A percentile compares a stretch with the other conserved stretches of the same genome.
Evolutionary conservation across 148 eudicot species (phyloP).

Genomic region (Chenopodium berlandieri): DNA sequence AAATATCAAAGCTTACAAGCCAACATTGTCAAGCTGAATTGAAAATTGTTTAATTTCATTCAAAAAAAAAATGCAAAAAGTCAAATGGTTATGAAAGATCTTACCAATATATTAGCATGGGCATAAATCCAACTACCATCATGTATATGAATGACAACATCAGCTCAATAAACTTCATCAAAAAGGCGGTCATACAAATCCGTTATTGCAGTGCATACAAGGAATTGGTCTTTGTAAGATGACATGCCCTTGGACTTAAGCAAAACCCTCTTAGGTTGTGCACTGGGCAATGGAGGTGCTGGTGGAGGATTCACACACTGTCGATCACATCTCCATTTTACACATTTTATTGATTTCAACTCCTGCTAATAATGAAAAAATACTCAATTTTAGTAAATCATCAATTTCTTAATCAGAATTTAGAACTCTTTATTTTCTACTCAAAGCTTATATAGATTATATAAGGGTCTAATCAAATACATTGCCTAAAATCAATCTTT

Average conservation of each 20-base stretch:
- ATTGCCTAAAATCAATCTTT: background rate
- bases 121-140: too few species aligned
- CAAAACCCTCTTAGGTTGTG: constrained; percentile 22
- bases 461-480: background rate
- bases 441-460: background rate
- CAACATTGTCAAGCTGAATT: too few species aligned
- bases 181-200: too few species aligned
- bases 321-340: constrained; percentile 32
- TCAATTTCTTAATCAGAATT: background rate
- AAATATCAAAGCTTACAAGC: too few species aligned
- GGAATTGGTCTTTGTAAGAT: background rate
- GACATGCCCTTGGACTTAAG: constrained; percentile 19
- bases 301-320: constrained; percentile 22
- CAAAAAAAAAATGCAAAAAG: too few species aligned
- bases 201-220: too few species aligned
- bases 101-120: too few species aligned
- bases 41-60: too few species aligned
- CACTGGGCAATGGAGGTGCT: constrained; percentile 47
- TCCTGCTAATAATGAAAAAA: constrained; percentile 3
- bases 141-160: too few species aligned
- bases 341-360: background rate
- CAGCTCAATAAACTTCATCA: too few species aligned
- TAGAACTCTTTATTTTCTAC: background rate
- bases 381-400: background rate
- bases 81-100: too few species aligned